phyloP scores from a whole-genome alignment of 192 early-diverging fungal genomes.

The Umbelopsis ramanniana region DNA sequence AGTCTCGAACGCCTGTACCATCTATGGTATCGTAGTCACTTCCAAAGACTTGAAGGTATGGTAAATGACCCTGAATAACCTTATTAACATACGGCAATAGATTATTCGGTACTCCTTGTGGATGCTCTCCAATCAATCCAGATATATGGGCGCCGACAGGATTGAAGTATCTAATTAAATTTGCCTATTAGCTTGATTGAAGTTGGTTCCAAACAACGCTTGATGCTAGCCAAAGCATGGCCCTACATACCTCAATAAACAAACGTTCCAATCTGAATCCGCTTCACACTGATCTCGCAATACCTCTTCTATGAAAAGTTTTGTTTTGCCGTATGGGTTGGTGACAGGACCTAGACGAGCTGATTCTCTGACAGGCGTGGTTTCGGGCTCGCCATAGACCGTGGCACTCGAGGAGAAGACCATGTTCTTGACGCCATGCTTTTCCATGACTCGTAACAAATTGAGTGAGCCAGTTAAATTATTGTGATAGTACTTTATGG shows the following conservation, averaged over 20 bases:
- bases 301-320: conserved; percentile 88
- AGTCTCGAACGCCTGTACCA: conserved; percentile 92
- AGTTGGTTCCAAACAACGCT: no score
- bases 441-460: conserved; percentile 83
- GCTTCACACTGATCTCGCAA: conserved; percentile 74
- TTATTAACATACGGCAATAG: conserved; percentile 89
- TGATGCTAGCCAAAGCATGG: no score
- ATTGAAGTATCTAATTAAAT: conserved; percentile 82
- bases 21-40: conserved; percentile 91
- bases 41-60: conserved; percentile 88
- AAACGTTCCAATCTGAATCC: conserved; percentile 64
- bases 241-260: conserved; percentile 51
- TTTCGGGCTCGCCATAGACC: conserved; percentile 82
- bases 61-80: conserved; percentile 83
- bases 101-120: conserved; percentile 84
- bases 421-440: conserved; percentile 82
- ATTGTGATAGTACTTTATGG: conserved; percentile 92
- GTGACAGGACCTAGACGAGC: conserved; percentile 72
- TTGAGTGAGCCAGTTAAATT: conserved; percentile 90
- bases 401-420: conserved; percentile 96
- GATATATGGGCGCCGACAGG: conserved; percentile 90
- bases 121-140: conserved; percentile 93
- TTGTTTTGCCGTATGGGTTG: conserved; percentile 97
- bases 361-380: conserved; percentile 71
- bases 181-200: conserved; percentile 43